Base-by-base conservation (phyloP, 768 basidiomycete genomes). In the Termitomyces heimii region DNA sequence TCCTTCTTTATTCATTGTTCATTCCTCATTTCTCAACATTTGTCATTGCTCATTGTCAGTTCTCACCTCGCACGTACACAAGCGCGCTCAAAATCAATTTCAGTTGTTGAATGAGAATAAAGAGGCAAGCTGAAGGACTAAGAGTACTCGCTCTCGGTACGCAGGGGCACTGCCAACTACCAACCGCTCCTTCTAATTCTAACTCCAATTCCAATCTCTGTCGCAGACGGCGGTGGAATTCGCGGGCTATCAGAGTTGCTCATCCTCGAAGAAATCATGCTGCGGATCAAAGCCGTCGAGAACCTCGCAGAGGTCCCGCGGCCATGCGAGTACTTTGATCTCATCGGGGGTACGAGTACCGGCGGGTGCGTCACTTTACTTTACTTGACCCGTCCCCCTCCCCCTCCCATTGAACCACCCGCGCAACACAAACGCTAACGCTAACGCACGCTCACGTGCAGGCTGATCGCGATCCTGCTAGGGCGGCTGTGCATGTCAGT, bases 321-420 rank as follows among this genome's bases (percentile, higher is more conserved):
- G 53, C 67, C 67, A 20, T 68, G 67, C 47, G 65, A 68, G 9
- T 66, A 65, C 42, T 68, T 68, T 37, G 65, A 68, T 54, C 9
- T 68, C 18, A 66, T 68, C 16, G 63, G 63, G 18, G 67, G 67
- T 1, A 67, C 67, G 1, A 55, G 63, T 26, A 65, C 67, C 28
- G 67, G 67, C 4, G 67, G 67, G 67, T 67, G 12, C n/a, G 66
- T 47, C 12, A n/a, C 31, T 22, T 1, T 37, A 37, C 35, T 20
- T 5, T 3, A 1, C 35, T 29, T 8, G 46, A 4, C n/a, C n/a
- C n/a, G n/a, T n/a, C n/a, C n/a, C n/a, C n/a, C n/a, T n/a, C n/a
- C n/a, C n/a, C n/a, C n/a, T n/a, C n/a, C n/a, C n/a, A n/a, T n/a
- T n/a, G n/a, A n/a, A n/a, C n/a, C n/a, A n/a, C n/a, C n/a, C n/a